phyloP scores from a whole-genome alignment of 75 land plant genomes.

The Ceratopteris richardii region DNA sequence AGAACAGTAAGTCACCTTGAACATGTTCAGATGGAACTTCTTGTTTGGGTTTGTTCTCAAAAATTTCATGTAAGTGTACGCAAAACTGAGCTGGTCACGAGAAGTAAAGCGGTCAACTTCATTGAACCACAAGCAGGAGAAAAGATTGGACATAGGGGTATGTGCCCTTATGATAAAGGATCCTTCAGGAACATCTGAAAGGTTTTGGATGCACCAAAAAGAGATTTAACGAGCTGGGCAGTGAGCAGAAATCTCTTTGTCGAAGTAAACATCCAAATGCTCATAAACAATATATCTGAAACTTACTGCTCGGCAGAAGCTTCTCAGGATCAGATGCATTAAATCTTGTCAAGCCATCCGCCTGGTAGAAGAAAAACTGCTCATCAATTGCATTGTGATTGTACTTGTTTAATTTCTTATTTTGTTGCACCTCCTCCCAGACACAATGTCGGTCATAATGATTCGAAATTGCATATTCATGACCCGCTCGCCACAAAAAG shows the following conservation, averaged over 20 bases:
- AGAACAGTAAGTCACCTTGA: constrained; percentile 52
- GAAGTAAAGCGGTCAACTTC: constrained; percentile 95
- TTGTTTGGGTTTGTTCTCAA: constrained; percentile 61
- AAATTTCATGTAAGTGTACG: constrained; percentile 86
- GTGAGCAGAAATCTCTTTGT: too few species aligned
- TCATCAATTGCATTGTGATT: constrained; percentile 88
- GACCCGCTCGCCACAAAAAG: constrained; percentile 74
- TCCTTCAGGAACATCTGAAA: constrained; percentile 97
- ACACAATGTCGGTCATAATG: constrained; percentile 99
- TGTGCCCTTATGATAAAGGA: constrained; percentile 91
- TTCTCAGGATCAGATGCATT: constrained; percentile 69
- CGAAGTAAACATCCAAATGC: too few species aligned
- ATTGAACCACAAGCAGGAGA: constrained; percentile 99
- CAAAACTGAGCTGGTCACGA: constrained; percentile 95
- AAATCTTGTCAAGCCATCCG: constrained; percentile 85
- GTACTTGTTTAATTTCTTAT: constrained; percentile 89
- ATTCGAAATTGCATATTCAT: constrained; percentile 96
- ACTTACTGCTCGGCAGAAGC: constrained; percentile 89
- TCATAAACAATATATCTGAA: background rate
- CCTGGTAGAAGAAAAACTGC: constrained; percentile 77
- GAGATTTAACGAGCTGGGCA: too few species aligned
- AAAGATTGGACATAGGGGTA: constrained; percentile 96
- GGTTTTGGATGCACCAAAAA: too few species aligned
- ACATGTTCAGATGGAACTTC: constrained; percentile 71
- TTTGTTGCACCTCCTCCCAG: constrained; percentile 96